Conservation (phyloP, 2,329 filamentous ascomycete species). For the Ophiocordyceps camponoti-leonardi region DNA sequence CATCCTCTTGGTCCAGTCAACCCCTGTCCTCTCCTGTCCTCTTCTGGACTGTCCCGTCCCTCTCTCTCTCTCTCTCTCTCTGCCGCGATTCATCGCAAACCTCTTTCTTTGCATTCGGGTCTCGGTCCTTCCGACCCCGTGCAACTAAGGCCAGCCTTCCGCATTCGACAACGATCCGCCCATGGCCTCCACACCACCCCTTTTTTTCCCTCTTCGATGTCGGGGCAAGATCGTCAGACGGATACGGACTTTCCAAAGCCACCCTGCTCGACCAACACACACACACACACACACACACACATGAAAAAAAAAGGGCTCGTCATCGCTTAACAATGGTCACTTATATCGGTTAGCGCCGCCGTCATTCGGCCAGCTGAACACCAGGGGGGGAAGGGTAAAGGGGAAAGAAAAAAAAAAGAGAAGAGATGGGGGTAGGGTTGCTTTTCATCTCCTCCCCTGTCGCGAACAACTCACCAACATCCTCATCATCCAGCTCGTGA, state of each 20-base stretch:
- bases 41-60: not conserved
- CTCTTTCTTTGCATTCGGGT: not conserved
- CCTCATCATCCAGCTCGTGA: constrained; percentile 89
- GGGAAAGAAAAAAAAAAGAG: too few relatives aligned
- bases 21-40: not conserved
- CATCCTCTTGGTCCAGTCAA: not conserved
- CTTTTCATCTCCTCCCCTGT: not conserved
- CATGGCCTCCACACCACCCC: too few relatives aligned
- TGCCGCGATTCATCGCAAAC: constrained; percentile 3
- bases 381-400: not conserved
- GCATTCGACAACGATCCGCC: not conserved
- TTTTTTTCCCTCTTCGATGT: too few relatives aligned
- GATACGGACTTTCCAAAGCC: not conserved
- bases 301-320: constrained; percentile 6
- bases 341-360: constrained; percentile 7
- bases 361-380: constrained; percentile 2
- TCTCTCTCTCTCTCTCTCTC: constrained; percentile 2
- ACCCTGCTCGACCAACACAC: not conserved
- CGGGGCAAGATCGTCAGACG: not conserved
- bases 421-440: too few relatives aligned
- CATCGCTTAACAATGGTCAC: constrained; percentile 51
- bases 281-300: constrained; percentile 1
- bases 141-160: not conserved
- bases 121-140: not conserved
- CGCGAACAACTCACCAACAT: constrained; percentile 56